A percentile compares a stretch with the other conserved stretches of the same genome.
Evolutionary conservation across 1,284 basidiomycete genomes (phyloP).

Genomic region (Macrocystidia cucumis): DNA sequence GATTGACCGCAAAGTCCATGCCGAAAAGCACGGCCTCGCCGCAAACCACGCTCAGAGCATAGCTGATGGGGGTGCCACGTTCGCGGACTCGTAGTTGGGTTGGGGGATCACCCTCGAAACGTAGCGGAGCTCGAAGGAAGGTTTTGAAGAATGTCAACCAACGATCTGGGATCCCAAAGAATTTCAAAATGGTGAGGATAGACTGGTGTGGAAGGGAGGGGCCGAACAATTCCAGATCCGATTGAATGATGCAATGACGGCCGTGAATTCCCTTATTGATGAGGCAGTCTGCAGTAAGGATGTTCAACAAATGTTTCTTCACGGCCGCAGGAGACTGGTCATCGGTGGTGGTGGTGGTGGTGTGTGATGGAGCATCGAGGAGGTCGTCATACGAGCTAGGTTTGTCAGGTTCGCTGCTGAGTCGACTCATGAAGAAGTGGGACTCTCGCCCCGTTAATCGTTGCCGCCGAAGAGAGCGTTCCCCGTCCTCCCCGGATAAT

Average conservation of each 20-base stretch:
- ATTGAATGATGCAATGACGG: constrained; percentile 24
- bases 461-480: not conserved
- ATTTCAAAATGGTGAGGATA: constrained; percentile 28
- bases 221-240: constrained; percentile 37
- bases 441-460: not conserved
- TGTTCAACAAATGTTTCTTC: constrained; percentile 26
- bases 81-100: constrained; percentile 19
- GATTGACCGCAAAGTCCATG: constrained; percentile 38
- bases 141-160: constrained; percentile 28
- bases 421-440: not conserved
- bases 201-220: constrained; percentile 33
- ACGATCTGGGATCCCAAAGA: constrained; percentile 28
- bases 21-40: constrained; percentile 30
- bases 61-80: constrained; percentile 29
- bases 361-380: not conserved
- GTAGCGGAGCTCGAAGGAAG: constrained; percentile 27
- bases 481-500: not conserved
- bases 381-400: not conserved
- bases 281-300: constrained; percentile 28
- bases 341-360: constrained; percentile 1
- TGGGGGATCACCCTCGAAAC: constrained; percentile 20
- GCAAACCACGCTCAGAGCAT: constrained; percentile 25
- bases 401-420: not conserved
- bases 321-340: constrained; percentile 10
- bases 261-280: constrained; percentile 26